A percentile compares a stretch with the other conserved stretches of the same genome.
These are phyloP conservation scores for Lindgomyces ingoldianus DNA, from an alignment of 495 filamentous ascomycete genomes.

Conservation along the genomic window DNA sequence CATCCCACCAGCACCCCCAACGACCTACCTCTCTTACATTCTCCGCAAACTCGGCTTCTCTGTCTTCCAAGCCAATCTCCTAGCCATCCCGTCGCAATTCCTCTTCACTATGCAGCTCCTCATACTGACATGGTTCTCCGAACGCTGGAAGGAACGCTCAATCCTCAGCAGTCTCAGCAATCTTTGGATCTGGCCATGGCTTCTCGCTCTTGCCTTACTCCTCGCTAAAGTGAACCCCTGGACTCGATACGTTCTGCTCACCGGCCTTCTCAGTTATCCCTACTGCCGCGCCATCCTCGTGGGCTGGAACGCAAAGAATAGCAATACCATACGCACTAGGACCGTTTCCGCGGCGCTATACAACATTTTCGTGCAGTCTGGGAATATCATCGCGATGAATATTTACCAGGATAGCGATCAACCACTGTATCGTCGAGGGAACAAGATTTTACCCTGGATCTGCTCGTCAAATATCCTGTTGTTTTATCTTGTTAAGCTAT, in stretches of 20 bases:
- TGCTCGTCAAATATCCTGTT: constrained; percentile 49
- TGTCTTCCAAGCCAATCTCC: constrained; percentile 56
- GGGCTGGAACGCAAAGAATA: constrained; percentile 65
- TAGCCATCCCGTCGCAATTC: constrained; percentile 54
- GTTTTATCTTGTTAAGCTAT: constrained; percentile 47
- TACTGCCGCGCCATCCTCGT: constrained; percentile 69
- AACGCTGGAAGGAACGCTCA: constrained; percentile 55
- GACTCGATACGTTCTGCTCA: constrained; percentile 56
- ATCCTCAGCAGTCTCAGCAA: constrained; percentile 55
- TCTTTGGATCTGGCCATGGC: constrained; percentile 58
- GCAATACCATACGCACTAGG: constrained; percentile 66
- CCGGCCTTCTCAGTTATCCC: constrained; percentile 58
- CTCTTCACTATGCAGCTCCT: constrained; percentile 52
- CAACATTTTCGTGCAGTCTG: constrained; percentile 51
- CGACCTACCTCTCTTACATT: constrained; percentile 53
- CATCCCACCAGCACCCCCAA: constrained; percentile 53
- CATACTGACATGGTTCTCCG: constrained; percentile 56
- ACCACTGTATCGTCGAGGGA: constrained; percentile 48
- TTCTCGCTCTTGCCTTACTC: constrained; percentile 55
- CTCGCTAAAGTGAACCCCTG: constrained; percentile 49
- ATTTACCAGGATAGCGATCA: constrained; percentile 60
- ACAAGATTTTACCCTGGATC: constrained; percentile 52
- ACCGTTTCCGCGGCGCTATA: constrained; percentile 61
- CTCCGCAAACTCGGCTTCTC: constrained; percentile 56
- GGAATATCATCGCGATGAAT: constrained; percentile 55